Conservation (phyloP, 176 grass and related monocot species). For the Musa troglodytarum region DNA sequence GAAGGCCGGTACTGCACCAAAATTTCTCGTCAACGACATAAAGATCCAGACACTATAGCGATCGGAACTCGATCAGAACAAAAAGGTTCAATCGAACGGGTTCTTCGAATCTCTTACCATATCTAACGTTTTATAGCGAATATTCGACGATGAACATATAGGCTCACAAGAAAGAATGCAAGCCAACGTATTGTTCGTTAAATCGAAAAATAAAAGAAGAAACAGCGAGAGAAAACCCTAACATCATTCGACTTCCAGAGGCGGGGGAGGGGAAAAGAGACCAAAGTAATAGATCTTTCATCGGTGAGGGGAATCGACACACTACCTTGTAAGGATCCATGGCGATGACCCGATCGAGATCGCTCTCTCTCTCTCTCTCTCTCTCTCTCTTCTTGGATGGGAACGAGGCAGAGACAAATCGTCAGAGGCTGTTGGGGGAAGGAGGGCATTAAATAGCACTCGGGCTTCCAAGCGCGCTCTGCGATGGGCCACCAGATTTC, state of each 20-base stretch:
- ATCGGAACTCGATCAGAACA: too few relatives aligned
- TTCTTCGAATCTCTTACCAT: too few relatives aligned
- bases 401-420: not conserved
- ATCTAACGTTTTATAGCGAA: too few relatives aligned
- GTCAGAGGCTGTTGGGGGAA: not conserved
- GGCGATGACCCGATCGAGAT: slow-evolving; percentile 17
- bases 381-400: not conserved
- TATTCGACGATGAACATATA: too few relatives aligned
- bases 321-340: slow-evolving; percentile 96
- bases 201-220: not conserved
- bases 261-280: not conserved
- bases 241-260: not conserved
- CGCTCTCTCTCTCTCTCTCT: not conserved
- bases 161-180: too few relatives aligned
- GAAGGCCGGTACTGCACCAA: slow-evolving; percentile 67
- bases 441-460: not conserved
- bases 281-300: not conserved
- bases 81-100: too few relatives aligned
- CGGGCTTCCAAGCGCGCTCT: not conserved
- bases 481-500: too few relatives aligned
- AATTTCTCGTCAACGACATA: not conserved
- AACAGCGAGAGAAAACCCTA: not conserved
- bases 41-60: not conserved
- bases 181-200: too few relatives aligned
- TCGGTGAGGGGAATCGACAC: not conserved